A percentile compares a stretch with the other conserved stretches of the same genome.
Conservation (phyloP, 208 protist species). For the Acanthamoeba sp. region DNA sequence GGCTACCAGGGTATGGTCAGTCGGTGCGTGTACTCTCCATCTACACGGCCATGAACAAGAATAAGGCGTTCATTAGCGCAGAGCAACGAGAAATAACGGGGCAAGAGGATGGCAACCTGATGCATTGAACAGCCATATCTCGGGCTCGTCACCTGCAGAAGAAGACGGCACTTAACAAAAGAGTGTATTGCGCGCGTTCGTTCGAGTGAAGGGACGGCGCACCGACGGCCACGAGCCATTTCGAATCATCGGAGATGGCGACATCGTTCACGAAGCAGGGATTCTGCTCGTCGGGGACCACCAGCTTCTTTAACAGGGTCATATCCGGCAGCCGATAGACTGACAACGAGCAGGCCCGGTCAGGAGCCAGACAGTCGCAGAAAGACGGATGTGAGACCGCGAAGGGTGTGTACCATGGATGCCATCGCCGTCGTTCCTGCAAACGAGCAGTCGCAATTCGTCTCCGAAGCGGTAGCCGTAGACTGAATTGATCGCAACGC, state of each 20-base stretch:
- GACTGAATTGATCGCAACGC: not conserved
- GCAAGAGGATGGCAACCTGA: too few species aligned
- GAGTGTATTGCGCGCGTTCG: not conserved
- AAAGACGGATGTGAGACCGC: not conserved
- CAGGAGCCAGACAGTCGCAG: not conserved
- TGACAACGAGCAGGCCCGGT: not conserved
- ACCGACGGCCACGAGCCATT: constrained; percentile 29
- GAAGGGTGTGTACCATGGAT: not conserved
- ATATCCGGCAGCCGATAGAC: constrained; percentile 24
- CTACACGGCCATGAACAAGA: not conserved
- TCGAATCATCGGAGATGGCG: not conserved
- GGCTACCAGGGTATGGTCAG: not conserved
- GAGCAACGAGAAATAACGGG: too few species aligned
- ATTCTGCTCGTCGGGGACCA: not conserved
- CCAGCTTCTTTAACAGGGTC: not conserved
- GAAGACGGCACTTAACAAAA: not conserved
- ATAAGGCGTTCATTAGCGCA: not conserved
- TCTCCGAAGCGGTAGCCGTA: not conserved
- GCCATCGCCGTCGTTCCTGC: not conserved
- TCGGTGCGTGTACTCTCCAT: constrained; percentile 27
- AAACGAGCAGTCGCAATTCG: not conserved
- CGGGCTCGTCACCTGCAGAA: not conserved
- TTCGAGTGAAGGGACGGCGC: not conserved
- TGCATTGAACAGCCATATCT: not conserved
- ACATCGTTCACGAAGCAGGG: constrained; percentile 14